Percentiles rank a stretch among this genome's conserved stretches.
These are phyloP conservation scores for Trypanosoma vivax DNA, from an alignment of 208 protist genomes.

Conservation along the genomic window DNA sequence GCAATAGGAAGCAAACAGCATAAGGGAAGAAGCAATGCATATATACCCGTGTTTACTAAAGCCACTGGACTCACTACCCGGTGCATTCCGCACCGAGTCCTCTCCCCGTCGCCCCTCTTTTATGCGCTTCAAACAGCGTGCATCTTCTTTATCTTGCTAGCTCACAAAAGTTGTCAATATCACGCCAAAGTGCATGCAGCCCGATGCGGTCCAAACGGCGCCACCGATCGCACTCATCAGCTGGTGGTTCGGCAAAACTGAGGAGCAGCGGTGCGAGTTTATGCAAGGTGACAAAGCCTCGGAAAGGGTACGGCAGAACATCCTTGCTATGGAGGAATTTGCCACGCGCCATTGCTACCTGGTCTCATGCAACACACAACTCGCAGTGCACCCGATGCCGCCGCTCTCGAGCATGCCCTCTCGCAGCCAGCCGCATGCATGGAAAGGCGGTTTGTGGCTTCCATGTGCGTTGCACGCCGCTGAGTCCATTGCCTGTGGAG, in stretches of 20 bases:
- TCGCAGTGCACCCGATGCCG: constrained; percentile 28
- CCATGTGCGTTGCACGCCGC: constrained; percentile 8
- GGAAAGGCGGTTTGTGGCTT: constrained; percentile 6
- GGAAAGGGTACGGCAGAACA: constrained; percentile 36
- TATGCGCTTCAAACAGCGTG: too few relatives aligned
- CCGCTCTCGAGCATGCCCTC: constrained; percentile 1
- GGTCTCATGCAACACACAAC: constrained; percentile 39
- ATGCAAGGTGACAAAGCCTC: constrained; percentile 38
- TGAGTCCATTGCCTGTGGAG: constrained; percentile 11
- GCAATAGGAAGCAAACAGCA: too few relatives aligned
- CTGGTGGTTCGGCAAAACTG: constrained; percentile 65
- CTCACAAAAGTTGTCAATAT: background rate
- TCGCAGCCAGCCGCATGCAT: background rate
- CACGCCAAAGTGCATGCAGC: too few relatives aligned
- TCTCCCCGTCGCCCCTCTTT: too few relatives aligned
- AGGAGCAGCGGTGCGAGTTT: constrained; percentile 48
- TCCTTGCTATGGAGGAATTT: constrained; percentile 45
- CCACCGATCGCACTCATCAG: constrained; percentile 24
- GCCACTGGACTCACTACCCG: too few relatives aligned
- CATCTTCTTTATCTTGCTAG: background rate
- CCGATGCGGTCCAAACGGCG: background rate
- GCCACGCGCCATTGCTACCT: constrained; percentile 47
- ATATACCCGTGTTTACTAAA: too few relatives aligned
- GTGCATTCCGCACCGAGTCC: too few relatives aligned
- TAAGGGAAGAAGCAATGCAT: too few relatives aligned